A percentile compares a stretch with the other conserved stretches of the same genome.
phyloP scores from a whole-genome alignment of 2,329 filamentous ascomycete genomes.

The Colletotrichum phormii region DNA sequence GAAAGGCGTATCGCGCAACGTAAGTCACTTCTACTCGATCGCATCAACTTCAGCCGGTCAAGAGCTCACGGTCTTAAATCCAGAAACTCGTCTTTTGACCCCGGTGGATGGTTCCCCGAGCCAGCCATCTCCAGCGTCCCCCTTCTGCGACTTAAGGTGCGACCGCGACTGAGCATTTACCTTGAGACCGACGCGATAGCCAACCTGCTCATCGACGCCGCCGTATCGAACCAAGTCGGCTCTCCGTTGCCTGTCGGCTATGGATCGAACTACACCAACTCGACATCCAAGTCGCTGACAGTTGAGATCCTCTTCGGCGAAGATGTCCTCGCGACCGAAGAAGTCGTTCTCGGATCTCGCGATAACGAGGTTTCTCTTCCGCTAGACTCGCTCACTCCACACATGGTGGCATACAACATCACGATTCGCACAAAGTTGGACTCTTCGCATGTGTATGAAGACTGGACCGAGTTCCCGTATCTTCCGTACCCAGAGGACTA shows the following conservation, averaged over 20 bases:
- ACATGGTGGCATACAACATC: slow-evolving; percentile 51
- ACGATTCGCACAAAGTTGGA: slow-evolving; percentile 45
- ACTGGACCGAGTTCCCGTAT: slow-evolving; percentile 45
- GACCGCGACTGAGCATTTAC: slow-evolving; percentile 59
- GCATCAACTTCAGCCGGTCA: not conserved
- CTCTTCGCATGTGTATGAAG: slow-evolving; percentile 37
- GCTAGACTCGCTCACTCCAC: slow-evolving; percentile 48
- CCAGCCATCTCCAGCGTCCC: slow-evolving; percentile 47
- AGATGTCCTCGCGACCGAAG: slow-evolving; percentile 47
- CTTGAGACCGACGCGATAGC: slow-evolving; percentile 53
- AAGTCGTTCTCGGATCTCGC: slow-evolving; percentile 48
- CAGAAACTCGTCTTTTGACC: slow-evolving; percentile 55
- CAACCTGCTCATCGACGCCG: slow-evolving; percentile 57
- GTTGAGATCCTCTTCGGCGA: slow-evolving; percentile 48
- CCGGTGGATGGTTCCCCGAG: slow-evolving; percentile 55
- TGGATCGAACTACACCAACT: slow-evolving; percentile 38
- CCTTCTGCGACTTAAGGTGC: slow-evolving; percentile 56
- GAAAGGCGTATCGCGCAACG: slow-evolving; percentile 29
- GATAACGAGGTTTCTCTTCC: slow-evolving; percentile 52
- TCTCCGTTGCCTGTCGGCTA: slow-evolving; percentile 44
- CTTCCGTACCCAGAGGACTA: slow-evolving; percentile 54
- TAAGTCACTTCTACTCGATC: not conserved
- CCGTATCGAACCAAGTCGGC: slow-evolving; percentile 54
- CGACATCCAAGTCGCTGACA: slow-evolving; percentile 45
- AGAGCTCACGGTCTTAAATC: not conserved